Percentiles rank a stretch among this genome's conserved stretches.
Conservation (phyloP, 2,329 filamentous ascomycete species). For the Coniochaeta sp. region DNA sequence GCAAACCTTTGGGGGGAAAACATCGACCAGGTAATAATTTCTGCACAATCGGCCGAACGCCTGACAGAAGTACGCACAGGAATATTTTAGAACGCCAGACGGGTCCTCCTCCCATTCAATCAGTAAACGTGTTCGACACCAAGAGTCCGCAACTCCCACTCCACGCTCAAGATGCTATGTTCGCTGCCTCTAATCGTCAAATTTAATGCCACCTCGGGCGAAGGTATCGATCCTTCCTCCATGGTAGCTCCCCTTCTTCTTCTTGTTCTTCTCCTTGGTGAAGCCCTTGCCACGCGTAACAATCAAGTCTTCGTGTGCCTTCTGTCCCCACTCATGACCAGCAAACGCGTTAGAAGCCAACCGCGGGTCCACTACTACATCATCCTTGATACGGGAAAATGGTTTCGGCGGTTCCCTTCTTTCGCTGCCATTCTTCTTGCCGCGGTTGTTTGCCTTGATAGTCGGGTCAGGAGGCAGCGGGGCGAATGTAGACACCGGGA, state of each 20-base stretch:
- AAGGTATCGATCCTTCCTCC: conserved; percentile 81
- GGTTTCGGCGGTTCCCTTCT: conserved; percentile 53
- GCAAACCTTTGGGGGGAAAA: too few species aligned
- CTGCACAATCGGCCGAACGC: too few species aligned
- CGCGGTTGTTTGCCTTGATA: conserved; percentile 28
- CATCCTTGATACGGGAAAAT: conserved; percentile 70
- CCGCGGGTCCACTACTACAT: conserved; percentile 58
- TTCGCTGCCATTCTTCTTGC: conserved; percentile 32
- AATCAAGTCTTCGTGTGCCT: conserved; percentile 79
- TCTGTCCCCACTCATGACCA: conserved; percentile 79
- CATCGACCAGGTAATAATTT: too few species aligned
- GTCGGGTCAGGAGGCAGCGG: conserved; percentile 46
- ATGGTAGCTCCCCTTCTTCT: conserved; percentile 83
- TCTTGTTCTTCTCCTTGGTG: conserved; percentile 99
- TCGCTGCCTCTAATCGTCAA: conserved; percentile 43
- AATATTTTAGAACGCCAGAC: neutral
- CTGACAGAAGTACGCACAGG: neutral
- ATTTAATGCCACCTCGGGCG: conserved; percentile 83
- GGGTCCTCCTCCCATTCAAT: neutral
- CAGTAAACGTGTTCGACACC: neutral
- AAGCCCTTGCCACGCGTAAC: conserved; percentile 94
- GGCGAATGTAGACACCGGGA: conserved; percentile 27
- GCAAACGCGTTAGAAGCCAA: conserved; percentile 76
- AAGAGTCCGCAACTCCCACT: neutral
- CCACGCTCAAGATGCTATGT: neutral